Evolutionary conservation across 805 yeast genomes (phyloP).

Genomic region (Candida manassasensis): DNA sequence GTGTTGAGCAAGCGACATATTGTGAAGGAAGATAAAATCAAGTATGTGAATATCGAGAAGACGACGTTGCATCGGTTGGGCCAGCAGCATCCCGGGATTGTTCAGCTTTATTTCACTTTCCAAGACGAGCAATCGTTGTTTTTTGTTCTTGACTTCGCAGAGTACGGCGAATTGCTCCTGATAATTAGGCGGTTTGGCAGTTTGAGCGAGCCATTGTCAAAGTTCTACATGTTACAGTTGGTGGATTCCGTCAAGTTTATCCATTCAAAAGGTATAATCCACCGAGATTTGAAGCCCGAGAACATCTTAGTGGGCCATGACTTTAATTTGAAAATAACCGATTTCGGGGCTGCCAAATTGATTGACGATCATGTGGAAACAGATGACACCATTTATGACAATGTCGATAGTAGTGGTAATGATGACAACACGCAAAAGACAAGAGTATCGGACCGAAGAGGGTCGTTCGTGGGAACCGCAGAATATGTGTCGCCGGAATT

Average conservation of each 20-base stretch:
- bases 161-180: conserved; percentile 88
- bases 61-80: conserved; percentile 83
- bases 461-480: conserved; percentile 95
- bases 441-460: conserved; percentile 28
- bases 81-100: conserved; percentile 87
- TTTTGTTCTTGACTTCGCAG: conserved; percentile 90
- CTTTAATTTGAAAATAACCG: conserved; percentile 87
- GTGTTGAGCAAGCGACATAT: conserved; percentile 89
- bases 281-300: conserved; percentile 93
- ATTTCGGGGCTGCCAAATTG: conserved; percentile 95
- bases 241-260: conserved; percentile 89
- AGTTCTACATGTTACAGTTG: conserved; percentile 79
- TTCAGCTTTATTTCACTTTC: conserved; percentile 86
- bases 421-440: conserved; percentile 22
- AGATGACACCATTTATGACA: conserved; percentile 24
- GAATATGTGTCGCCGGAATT: conserved; percentile 74
- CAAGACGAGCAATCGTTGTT: conserved; percentile 86
- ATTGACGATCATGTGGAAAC: conserved; percentile 27
- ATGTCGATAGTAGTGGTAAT: conserved; percentile 22
- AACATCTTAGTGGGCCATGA: conserved; percentile 81
- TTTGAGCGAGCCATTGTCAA: conserved; percentile 66
- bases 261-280: conserved; percentile 86
- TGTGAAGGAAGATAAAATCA: conserved; percentile 88
- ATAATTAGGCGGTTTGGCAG: conserved; percentile 75
- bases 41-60: conserved; percentile 94